These are phyloP conservation scores for Bipolaris oryzae DNA, from an alignment of 2,329 filamentous ascomycete species.

Conservation along the genomic window DNA sequence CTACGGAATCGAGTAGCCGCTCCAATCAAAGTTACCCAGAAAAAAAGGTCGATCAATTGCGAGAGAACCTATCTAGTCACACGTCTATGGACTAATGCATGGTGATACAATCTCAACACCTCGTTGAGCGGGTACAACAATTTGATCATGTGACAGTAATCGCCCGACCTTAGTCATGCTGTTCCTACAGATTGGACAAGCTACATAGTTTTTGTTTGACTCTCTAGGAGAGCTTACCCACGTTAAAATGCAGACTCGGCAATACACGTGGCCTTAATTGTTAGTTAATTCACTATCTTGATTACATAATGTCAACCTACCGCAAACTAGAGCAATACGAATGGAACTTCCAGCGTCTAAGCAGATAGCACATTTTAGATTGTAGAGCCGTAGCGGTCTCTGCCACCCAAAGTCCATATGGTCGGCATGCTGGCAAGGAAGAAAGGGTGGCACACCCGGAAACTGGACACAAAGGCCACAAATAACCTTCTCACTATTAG, in stretches of 20 bases:
- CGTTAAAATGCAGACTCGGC: background rate
- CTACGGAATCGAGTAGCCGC: background rate
- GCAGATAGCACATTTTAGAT: conserved; percentile 3
- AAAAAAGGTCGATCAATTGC: background rate
- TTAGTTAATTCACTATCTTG: background rate
- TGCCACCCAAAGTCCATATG: background rate
- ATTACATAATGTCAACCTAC: background rate
- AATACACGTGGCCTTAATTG: conserved; percentile 7
- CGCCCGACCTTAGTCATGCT: background rate
- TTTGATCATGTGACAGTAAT: background rate
- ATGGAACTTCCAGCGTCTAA: background rate
- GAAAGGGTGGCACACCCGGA: background rate
- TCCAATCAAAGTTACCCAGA: background rate
- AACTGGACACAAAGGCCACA: conserved; percentile 1
- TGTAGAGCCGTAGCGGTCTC: conserved; percentile 2
- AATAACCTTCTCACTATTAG: conserved; percentile 3
- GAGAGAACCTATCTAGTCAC: background rate
- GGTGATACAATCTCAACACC: background rate
- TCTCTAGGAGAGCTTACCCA: background rate
- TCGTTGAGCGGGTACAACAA: conserved; percentile 1
- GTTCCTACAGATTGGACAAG: conserved; percentile 2
- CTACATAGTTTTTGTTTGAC: background rate
- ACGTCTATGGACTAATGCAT: background rate
- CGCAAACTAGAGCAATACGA: conserved; percentile 3
- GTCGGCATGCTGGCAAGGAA: conserved; percentile 1